Conservation (phyloP, 371 early-diverging fungal species). For the Mortierella sp. region DNA sequence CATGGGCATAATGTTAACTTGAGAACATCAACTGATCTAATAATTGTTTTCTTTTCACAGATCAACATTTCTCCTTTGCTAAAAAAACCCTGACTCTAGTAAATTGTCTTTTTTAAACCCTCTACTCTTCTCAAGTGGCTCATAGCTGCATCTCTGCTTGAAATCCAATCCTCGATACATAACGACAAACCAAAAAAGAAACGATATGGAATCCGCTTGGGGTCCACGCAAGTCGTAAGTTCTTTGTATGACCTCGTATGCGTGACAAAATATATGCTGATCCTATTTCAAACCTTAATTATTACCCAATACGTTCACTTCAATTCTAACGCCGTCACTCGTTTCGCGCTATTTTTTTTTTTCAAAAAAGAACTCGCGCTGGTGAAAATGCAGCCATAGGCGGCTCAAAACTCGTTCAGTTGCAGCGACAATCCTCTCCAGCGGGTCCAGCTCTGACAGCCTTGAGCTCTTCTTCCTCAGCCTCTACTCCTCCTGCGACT, state of each 20-base stretch:
- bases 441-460: conserved; percentile 6
- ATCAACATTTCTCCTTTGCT: background rate
- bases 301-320: background rate
- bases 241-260: background rate
- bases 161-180: background rate
- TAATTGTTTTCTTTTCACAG: background rate
- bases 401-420: conserved; percentile 47
- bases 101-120: background rate
- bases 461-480: conserved; percentile 11
- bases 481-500: conserved; percentile 7
- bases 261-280: background rate
- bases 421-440: conserved; percentile 43
- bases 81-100: too few species aligned
- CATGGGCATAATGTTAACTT: too few species aligned
- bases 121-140: background rate
- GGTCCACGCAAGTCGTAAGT: conserved; percentile 51
- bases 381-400: conserved; percentile 28
- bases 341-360: background rate
- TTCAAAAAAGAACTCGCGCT: conserved; percentile 22
- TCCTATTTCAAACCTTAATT: conserved; percentile 25
- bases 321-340: too few species aligned
- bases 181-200: background rate
- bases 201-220: conserved; percentile 48
- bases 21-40: background rate
- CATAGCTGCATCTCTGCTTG: too few species aligned